Conservation (phyloP, 2,329 filamentous ascomycete species). For the Sphaerulina populicola region DNA sequence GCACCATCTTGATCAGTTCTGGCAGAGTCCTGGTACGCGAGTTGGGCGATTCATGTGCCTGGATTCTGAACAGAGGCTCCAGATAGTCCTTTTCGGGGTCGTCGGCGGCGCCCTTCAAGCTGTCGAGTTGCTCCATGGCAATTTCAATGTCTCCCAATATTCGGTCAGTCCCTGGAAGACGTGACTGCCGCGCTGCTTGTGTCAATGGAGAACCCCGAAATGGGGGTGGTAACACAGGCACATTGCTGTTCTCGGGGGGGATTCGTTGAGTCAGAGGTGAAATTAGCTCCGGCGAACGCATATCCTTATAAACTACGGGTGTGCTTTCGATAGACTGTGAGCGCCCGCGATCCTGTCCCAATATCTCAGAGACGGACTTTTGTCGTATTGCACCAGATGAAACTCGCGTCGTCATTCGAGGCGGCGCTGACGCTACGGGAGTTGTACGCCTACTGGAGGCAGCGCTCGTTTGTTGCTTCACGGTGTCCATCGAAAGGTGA, state of each 20-base stretch:
- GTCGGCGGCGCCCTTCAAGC: conserved; percentile 41
- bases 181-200: conserved; percentile 9
- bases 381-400: conserved; percentile 62
- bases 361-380: conserved; percentile 65
- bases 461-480: conserved; percentile 10
- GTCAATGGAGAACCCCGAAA: not conserved
- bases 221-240: not conserved
- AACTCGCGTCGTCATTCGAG: conserved; percentile 57
- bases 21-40: conserved; percentile 47
- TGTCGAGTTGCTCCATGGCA: conserved; percentile 28
- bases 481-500: conserved; percentile 22
- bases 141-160: conserved; percentile 3
- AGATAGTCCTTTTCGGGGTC: conserved; percentile 51
- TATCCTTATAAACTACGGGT: conserved; percentile 6
- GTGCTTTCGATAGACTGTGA: conserved; percentile 13
- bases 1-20: conserved; percentile 68
- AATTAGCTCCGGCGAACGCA: conserved; percentile 27
- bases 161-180: conserved; percentile 7
- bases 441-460: conserved; percentile 7
- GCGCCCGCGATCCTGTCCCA: conserved; percentile 52
- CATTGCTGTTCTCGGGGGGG: conserved; percentile 28
- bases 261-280: conserved; percentile 33
- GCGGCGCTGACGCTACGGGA: conserved; percentile 23
- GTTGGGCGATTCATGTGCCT: conserved; percentile 50
- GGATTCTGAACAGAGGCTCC: conserved; percentile 51